Evolutionary conservation across 2,329 filamentous ascomycete genomes (phyloP).

Genomic region (Teratosphaeria nubilosa): DNA sequence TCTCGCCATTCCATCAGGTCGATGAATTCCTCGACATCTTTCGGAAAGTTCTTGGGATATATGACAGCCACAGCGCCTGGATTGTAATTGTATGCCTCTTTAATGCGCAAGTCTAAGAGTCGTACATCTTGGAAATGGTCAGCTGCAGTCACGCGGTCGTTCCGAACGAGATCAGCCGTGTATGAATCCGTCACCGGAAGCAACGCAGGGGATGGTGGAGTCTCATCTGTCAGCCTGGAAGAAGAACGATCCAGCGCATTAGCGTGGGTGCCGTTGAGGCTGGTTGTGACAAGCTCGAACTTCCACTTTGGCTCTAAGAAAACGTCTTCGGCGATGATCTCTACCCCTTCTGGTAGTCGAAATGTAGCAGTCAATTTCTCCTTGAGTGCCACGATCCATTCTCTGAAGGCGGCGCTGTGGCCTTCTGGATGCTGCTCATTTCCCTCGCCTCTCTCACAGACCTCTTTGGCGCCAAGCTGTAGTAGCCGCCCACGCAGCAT

Average conservation of each 20-base stretch:
- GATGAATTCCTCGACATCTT: slow-evolving; percentile 71
- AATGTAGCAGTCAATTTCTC: slow-evolving; percentile 55
- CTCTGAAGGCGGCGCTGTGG: slow-evolving; percentile 39
- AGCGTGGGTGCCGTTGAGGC: neutral
- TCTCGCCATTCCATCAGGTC: slow-evolving; percentile 66
- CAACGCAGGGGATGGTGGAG: slow-evolving; percentile 23
- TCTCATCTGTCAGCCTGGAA: neutral
- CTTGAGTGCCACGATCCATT: slow-evolving; percentile 46
- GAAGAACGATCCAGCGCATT: slow-evolving; percentile 21
- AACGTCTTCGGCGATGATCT: slow-evolving; percentile 63
- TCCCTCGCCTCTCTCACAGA: slow-evolving; percentile 72
- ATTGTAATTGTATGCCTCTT: slow-evolving; percentile 37
- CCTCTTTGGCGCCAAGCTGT: slow-evolving; percentile 70
- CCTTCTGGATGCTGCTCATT: slow-evolving; percentile 92
- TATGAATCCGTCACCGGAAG: slow-evolving; percentile 51
- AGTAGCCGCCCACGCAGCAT: slow-evolving; percentile 76
- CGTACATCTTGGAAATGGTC: slow-evolving; percentile 93
- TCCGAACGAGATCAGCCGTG: slow-evolving; percentile 51
- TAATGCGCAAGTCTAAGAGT: slow-evolving; percentile 52
- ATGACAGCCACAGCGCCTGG: slow-evolving; percentile 76
- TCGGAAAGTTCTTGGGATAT: slow-evolving; percentile 76
- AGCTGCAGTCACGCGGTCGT: slow-evolving; percentile 61
- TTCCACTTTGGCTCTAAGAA: slow-evolving; percentile 68
- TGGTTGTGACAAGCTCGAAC: slow-evolving; percentile 24
- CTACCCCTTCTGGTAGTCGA: slow-evolving; percentile 56